Evolutionary conservation across 2,329 filamentous ascomycete species (phyloP), one percentile per base, ranked within the genome.

Genomic region (Eurotiales sp.): DNA sequence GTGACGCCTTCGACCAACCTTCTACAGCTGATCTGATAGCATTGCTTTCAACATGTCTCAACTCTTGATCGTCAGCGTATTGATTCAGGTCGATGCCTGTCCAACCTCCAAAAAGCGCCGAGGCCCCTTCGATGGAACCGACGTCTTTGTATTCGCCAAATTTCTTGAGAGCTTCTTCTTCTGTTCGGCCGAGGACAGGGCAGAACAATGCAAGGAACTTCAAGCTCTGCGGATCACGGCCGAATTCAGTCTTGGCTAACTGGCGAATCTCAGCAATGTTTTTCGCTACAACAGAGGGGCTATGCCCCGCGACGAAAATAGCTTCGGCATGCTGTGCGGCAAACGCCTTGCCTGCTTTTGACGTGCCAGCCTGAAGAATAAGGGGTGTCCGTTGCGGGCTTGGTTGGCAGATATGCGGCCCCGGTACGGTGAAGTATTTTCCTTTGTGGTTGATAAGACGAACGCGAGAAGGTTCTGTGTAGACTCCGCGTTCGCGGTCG

Each of bases 41-140:
- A 62, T 84, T 81, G 54, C 77, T 78, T 63, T 83, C 76, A n/a
- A 84, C 80, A 50, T 80, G 71, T 11, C 81, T 69, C 46, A 86
- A 67, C 62, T 86, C 83, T 60, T 86, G 77, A 37, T 86, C 82
- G 22, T 86, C 82, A 0, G 70, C 77, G 56, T 85, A 86, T 39
- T 76, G 69, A 6, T 75, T 72, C 21, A 86, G 68, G 61, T 87
- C 81, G 42, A 85, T 83, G 0, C 83, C 86, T 0, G 86, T 88
- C 85, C 86, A 90, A 1, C 86, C 86, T 17, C 85, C 84, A 59
- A 89, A 90, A 15, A 89, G 66, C 1, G 85, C 83, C 51, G 88
- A 63, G 0, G 85, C 86, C 2, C 86, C 86, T 57, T 85, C 86
- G 37, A 79, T 73, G 2, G 78, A 79, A 0, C 83, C 86, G 60